Evolutionary conservation across 108 stramenopile species (phyloP).

Genomic region (Aurantiochytrium sp.): DNA sequence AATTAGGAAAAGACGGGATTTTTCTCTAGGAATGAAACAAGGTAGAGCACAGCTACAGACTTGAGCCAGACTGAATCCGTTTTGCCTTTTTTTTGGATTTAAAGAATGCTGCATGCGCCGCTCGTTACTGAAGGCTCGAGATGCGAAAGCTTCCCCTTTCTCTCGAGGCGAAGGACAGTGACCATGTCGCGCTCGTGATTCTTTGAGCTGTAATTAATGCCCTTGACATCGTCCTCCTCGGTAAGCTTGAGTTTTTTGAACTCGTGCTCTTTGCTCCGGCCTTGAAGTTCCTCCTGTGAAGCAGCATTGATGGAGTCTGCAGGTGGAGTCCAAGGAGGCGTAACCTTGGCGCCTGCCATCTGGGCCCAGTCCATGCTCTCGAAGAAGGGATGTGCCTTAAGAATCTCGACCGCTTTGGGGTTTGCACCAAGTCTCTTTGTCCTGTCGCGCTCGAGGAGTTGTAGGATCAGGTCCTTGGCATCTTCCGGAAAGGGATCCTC

Average conservation of each 20-base stretch:
- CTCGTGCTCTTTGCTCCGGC: conserved; percentile 2
- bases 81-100: background rate
- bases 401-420: conserved; percentile 73
- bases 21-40: no score
- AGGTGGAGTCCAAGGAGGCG: conserved; percentile 79
- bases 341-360: conserved; percentile 64
- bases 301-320: background rate
- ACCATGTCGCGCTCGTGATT: background rate
- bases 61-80: background rate
- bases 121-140: background rate
- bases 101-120: background rate
- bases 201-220: background rate
- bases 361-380: conserved; percentile 72
- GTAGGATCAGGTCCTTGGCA: conserved; percentile 57
- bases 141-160: background rate
- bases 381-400: conserved; percentile 81
- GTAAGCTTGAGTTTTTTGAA: conserved; percentile 10
- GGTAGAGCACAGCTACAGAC: no score
- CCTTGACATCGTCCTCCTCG: background rate
- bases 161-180: background rate
- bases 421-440: conserved; percentile 75
- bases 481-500: conserved; percentile 62
- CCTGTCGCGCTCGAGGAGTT: conserved; percentile 81
- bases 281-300: background rate
- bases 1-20: no score